These are phyloP conservation scores for Podosphaera fusca DNA, from an alignment of 2,329 filamentous ascomycete species.

Conservation along the genomic window DNA sequence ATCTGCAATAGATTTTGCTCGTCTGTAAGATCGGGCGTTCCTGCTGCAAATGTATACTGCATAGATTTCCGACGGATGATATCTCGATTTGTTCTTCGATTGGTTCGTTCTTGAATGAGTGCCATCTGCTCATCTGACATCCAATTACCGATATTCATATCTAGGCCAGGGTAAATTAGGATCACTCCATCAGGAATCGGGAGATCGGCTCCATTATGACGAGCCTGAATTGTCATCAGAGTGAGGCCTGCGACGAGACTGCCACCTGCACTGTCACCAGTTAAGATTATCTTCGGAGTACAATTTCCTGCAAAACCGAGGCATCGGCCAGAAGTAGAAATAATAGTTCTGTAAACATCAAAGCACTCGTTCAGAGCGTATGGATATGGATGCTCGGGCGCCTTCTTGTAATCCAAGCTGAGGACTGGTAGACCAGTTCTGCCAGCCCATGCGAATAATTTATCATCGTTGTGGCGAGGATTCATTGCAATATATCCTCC, in stretches of 20 bases:
- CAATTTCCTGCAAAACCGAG: slow-evolving; percentile 46
- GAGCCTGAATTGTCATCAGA: slow-evolving; percentile 71
- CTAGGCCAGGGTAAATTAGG: slow-evolving; percentile 70
- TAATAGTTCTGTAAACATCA: slow-evolving; percentile 56
- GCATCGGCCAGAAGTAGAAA: slow-evolving; percentile 49
- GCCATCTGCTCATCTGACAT: slow-evolving; percentile 98
- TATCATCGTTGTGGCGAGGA: slow-evolving; percentile 84
- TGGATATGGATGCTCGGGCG: slow-evolving; percentile 65
- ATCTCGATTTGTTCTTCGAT: slow-evolving; percentile 52
- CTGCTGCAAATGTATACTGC: slow-evolving; percentile 66
- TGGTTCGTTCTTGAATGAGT: slow-evolving; percentile 62
- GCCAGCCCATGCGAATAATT: slow-evolving; percentile 75
- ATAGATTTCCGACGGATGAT: slow-evolving; percentile 69
- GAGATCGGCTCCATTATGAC: slow-evolving; percentile 32
- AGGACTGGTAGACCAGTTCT: slow-evolving; percentile 73
- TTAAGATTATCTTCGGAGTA: slow-evolving; percentile 45
- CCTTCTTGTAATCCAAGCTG: slow-evolving; percentile 77
- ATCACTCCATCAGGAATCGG: slow-evolving; percentile 61
- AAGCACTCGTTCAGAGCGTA: slow-evolving; percentile 75
- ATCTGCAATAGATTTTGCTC: slow-evolving; percentile 22
- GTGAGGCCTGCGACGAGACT: slow-evolving; percentile 62
- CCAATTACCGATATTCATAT: slow-evolving; percentile 97
- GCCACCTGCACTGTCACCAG: slow-evolving; percentile 63
- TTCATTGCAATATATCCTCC: slow-evolving; percentile 95
- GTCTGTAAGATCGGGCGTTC: slow-evolving; percentile 62